These are phyloP conservation scores for Cladosporium sp. DNA, from an alignment of 2,329 filamentous ascomycete species.

Conservation along the genomic window DNA sequence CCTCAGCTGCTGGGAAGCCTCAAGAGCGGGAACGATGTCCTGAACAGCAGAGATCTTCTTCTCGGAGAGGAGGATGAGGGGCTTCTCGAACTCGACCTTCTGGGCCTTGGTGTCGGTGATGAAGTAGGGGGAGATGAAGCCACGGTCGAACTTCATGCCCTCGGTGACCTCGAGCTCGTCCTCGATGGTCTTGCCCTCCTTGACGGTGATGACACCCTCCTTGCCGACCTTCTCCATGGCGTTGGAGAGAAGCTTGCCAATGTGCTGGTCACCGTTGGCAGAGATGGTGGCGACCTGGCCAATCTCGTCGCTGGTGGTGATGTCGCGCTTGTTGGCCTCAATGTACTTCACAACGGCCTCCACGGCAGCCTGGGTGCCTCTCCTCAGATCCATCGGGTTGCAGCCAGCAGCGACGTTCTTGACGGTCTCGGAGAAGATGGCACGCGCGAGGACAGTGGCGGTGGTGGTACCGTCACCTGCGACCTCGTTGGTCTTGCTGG, in stretches of 20 bases:
- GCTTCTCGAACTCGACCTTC: slow-evolving; percentile 99
- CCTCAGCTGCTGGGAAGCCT: slow-evolving; percentile 92
- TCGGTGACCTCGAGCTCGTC: slow-evolving; percentile 98
- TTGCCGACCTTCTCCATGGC: slow-evolving; percentile 99
- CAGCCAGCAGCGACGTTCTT: slow-evolving; percentile 99
- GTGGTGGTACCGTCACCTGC: slow-evolving; percentile 98
- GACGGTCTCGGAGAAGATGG: slow-evolving; percentile 99
- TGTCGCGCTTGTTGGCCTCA: slow-evolving; percentile 93
- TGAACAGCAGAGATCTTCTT: slow-evolving; percentile 99
- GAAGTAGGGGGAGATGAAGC: slow-evolving; percentile 98
- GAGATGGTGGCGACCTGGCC: slow-evolving; percentile 97
- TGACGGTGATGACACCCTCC: slow-evolving; percentile 99
- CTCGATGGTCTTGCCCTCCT: slow-evolving; percentile 98
- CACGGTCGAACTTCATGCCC: slow-evolving; percentile 99
- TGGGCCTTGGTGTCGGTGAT: slow-evolving; percentile 98
- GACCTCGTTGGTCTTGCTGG: slow-evolving; percentile 98
- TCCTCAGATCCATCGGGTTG: slow-evolving; percentile 98
- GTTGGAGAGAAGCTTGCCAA: slow-evolving; percentile 91
- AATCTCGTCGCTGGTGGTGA: slow-evolving; percentile 95
- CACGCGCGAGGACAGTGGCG: slow-evolving; percentile 90
- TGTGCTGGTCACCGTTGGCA: slow-evolving; percentile 92
- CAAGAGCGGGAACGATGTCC: slow-evolving; percentile 96
- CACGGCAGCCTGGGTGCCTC: slow-evolving; percentile 94
- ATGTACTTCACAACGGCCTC: slow-evolving; percentile 92
- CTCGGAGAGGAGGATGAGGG: slow-evolving; percentile 94